Evolutionary conservation across 768 basidiomycete genomes (phyloP).

Genomic region (Boletellus sp.): DNA sequence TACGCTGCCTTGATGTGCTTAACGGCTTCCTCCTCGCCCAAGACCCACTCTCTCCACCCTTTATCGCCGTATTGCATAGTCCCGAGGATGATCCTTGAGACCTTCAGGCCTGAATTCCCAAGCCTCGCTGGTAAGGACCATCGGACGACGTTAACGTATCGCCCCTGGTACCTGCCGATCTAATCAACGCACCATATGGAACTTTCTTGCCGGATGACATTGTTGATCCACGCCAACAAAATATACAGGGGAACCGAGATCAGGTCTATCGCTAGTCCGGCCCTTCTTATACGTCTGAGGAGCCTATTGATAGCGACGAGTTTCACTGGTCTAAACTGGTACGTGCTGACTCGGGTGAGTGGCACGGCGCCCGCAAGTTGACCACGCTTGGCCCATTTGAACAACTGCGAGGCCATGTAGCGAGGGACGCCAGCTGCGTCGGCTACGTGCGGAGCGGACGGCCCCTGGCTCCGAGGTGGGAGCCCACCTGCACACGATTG

Average conservation of each 20-base stretch:
- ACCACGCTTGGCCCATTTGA: too few relatives aligned
- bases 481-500: too few relatives aligned
- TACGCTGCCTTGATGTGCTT: slow-evolving; percentile 49
- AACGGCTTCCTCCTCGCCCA: slow-evolving; percentile 43
- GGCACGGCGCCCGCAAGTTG: too few relatives aligned
- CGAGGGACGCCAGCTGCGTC: too few relatives aligned
- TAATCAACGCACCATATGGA: slow-evolving; percentile 30
- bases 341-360: too few relatives aligned
- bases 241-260: too few relatives aligned
- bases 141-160: not conserved
- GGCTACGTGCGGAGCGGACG: too few relatives aligned
- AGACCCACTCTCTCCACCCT: slow-evolving; percentile 53
- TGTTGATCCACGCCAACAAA: not conserved
- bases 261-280: too few relatives aligned
- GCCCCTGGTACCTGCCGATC: not conserved
- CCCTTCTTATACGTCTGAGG: too few relatives aligned
- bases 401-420: too few relatives aligned
- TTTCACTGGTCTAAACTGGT: too few relatives aligned
- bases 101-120: slow-evolving; percentile 47
- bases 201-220: slow-evolving; percentile 27
- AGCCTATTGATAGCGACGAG: slow-evolving; percentile 12
- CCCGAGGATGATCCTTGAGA: slow-evolving; percentile 50
- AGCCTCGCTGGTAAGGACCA: slow-evolving; percentile 32
- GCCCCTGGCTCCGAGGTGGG: too few relatives aligned
- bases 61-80: slow-evolving; percentile 44